These are phyloP conservation scores for Colletotrichum tofieldiae DNA, from an alignment of 2,329 filamentous ascomycete species.

Conservation along the genomic window DNA sequence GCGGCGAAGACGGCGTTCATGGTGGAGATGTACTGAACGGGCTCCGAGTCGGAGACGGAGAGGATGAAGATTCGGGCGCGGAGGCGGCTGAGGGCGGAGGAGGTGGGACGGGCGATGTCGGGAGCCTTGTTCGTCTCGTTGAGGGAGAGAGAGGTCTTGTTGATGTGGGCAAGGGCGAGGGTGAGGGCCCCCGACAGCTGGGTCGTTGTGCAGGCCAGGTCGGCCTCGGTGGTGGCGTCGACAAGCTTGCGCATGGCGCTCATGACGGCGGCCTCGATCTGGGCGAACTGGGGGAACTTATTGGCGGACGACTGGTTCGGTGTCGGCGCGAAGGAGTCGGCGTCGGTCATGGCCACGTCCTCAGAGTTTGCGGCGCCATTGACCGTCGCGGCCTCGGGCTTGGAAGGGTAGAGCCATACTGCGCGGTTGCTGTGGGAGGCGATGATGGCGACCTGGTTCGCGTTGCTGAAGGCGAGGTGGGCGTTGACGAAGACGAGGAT, in stretches of 20 bases:
- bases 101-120: slow-evolving; percentile 53
- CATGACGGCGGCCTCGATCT: slow-evolving; percentile 87
- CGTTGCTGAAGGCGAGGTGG: slow-evolving; percentile 93
- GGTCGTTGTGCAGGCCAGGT: slow-evolving; percentile 83
- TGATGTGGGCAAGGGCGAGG: slow-evolving; percentile 90
- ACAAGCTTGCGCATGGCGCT: slow-evolving; percentile 83
- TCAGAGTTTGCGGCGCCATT: slow-evolving; percentile 55
- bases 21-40: slow-evolving; percentile 95
- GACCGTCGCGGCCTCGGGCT: slow-evolving; percentile 48
- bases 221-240: slow-evolving; percentile 73
- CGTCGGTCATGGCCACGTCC: slow-evolving; percentile 73
- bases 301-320: slow-evolving; percentile 72
- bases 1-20: slow-evolving; percentile 99
- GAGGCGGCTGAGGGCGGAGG: slow-evolving; percentile 64
- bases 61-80: slow-evolving; percentile 90
- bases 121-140: slow-evolving; percentile 67
- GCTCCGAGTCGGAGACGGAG: slow-evolving; percentile 87
- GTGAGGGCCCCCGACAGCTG: slow-evolving; percentile 93
- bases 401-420: slow-evolving; percentile 87
- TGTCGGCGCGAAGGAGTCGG: slow-evolving; percentile 52
- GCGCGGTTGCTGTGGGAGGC: slow-evolving; percentile 91
- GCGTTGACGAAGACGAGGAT: slow-evolving; percentile 97
- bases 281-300: slow-evolving; percentile 93
- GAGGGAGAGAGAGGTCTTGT: slow-evolving; percentile 81
- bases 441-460: slow-evolving; percentile 92